Percentiles rank a stretch among this genome's conserved stretches.
Evolutionary conservation across 192 early-diverging fungal genomes (phyloP).

Genomic region (Coemansia interrupta): DNA sequence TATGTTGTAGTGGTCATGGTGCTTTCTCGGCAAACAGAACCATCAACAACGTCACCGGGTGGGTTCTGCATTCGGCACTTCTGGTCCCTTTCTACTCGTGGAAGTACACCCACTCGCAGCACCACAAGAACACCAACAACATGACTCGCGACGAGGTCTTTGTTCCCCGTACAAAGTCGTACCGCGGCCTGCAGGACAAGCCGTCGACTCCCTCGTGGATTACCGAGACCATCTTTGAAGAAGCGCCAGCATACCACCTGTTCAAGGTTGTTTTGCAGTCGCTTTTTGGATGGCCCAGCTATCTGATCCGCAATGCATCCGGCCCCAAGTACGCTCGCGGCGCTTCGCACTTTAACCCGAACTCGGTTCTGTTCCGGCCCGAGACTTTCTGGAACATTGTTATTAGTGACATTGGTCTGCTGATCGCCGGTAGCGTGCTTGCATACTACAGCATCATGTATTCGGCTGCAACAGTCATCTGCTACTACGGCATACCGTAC

Average conservation of each 20-base stretch:
- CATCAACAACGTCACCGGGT: constrained; percentile 87
- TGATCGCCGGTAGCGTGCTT: constrained; percentile 55
- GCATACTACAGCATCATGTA: constrained; percentile 53
- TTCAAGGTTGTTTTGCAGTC: constrained; percentile 66
- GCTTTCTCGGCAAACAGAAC: constrained; percentile 80
- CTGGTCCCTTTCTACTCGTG: constrained; percentile 94
- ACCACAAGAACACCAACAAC: constrained; percentile 90
- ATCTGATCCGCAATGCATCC: constrained; percentile 73
- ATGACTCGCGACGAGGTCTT: constrained; percentile 94
- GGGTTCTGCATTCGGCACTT: constrained; percentile 81
- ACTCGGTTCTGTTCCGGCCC: constrained; percentile 73
- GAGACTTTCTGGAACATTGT: constrained; percentile 69
- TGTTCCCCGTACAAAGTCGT: constrained; percentile 73
- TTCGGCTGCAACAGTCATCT: constrained; percentile 61
- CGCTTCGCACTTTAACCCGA: constrained; percentile 86
- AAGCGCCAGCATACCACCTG: constrained; percentile 68
- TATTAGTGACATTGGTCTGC: constrained; percentile 72
- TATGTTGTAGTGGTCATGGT: constrained; percentile 67
- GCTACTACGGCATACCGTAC: constrained; percentile 91
- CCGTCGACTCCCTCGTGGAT: constrained; percentile 50
- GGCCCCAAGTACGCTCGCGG: constrained; percentile 73
- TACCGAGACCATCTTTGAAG: constrained; percentile 63
- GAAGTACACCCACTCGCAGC: constrained; percentile 85
- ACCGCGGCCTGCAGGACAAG: constrained; percentile 54
- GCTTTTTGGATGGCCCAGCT: constrained; percentile 84